These are phyloP conservation scores for Neofusicoccum sp. DNA, from an alignment of 2,329 filamentous ascomycete species.

Conservation along the genomic window DNA sequence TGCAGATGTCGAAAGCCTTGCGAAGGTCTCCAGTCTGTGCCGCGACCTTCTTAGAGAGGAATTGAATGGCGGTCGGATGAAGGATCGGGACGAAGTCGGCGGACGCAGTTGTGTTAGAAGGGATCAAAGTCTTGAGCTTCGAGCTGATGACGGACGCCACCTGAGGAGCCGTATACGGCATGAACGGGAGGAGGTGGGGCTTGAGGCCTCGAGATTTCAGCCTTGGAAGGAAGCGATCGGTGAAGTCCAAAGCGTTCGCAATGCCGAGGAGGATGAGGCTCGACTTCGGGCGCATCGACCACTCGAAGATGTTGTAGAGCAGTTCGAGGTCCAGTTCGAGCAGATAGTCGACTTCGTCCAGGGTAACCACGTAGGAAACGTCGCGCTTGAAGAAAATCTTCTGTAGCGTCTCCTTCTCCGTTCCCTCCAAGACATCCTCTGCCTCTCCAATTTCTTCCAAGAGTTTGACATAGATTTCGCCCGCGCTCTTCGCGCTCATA, in stretches of 20 bases:
- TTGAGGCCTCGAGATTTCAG: conserved; percentile 91
- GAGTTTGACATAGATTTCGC: conserved; percentile 79
- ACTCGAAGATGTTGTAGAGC: conserved; percentile 92
- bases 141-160: conserved; percentile 84
- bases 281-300: conserved; percentile 81
- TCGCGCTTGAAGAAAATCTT: conserved; percentile 65
- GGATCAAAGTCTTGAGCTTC: conserved; percentile 73
- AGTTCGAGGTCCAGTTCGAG: conserved; percentile 85
- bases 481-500: conserved; percentile 89
- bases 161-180: conserved; percentile 85
- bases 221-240: conserved; percentile 88
- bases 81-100: conserved; percentile 76
- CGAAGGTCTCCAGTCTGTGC: conserved; percentile 91
- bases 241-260: conserved; percentile 92
- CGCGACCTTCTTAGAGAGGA: conserved; percentile 92
- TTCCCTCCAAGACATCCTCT: conserved; percentile 60
- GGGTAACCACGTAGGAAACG: conserved; percentile 71
- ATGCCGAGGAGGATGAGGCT: conserved; percentile 84
- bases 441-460: conserved; percentile 66
- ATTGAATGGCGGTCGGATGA: conserved; percentile 87
- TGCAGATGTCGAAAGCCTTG: conserved; percentile 92
- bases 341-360: conserved; percentile 95
- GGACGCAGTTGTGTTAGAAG: conserved; percentile 48
- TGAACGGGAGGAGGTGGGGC: conserved; percentile 83
- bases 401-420: conserved; percentile 67